Evolutionary conservation across 257 asterid genomes (phyloP), one percentile per base, ranked within the genome.

Genomic region (Coffea canephora): DNA sequence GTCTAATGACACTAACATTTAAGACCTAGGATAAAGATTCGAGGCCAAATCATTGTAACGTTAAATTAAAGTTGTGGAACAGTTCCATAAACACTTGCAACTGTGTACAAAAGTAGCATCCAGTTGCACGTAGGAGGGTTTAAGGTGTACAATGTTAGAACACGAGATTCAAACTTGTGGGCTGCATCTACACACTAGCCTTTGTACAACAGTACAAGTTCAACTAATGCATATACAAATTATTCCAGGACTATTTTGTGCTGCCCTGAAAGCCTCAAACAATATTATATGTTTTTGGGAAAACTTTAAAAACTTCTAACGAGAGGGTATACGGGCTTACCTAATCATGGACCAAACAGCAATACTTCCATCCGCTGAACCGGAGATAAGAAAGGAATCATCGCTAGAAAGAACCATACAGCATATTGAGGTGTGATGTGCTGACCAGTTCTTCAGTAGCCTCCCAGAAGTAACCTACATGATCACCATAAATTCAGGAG

Each of bases 351-450:
- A 59, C 79, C 83, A 80, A 68, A 65, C 25, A 46, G 69, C 79
- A 21, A 80, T 39, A 34, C 59, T 65, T 14, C 83, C 83, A n/a
- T 80, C 78, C 50, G 62, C 55, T 48, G 83, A 64, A 25, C 79
- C 83, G 49, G 83, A 64, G 50, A 73, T 74, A 36, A 80, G 79
- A 41, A 80, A 41, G 12, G 83, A 73, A 36, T 49, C 69, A 25
- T 80, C 83, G 18, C 73, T 64, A 5, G 83, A 64, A 64, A 80
- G 73, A 19, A 45, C 65, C 78, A 80, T 13, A 50, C 79, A 80
- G 0, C 14, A 49, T 31, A 80, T 7, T 8, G 79, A 49, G 5
- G 49, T 73, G 14, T 41, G 36, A 52, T 79, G 78, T 27, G 57
- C 83, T 14, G 13, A 14, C 69, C 41, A 27, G 27, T 27, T 27